Conservation (phyloP, 495 filamentous ascomycete genomes). For the Apiosordaria backusii region DNA sequence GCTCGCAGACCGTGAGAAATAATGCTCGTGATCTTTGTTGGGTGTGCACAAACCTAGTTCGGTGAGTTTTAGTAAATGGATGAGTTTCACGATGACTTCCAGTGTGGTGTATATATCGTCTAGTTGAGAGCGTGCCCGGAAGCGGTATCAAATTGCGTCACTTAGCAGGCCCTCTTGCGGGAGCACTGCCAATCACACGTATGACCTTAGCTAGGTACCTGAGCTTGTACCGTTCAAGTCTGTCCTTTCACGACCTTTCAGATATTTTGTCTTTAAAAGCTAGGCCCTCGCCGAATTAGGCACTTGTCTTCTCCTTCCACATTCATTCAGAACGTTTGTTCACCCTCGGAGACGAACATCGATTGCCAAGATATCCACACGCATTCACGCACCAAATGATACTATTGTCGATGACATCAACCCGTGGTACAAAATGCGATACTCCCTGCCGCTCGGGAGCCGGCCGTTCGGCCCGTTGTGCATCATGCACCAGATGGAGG, state of each 20-base stretch:
- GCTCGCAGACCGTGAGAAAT: background rate
- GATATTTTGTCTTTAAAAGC: background rate
- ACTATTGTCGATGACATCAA: background rate
- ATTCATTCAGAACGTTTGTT: too few relatives aligned
- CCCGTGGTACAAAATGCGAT: background rate
- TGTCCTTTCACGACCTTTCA: background rate
- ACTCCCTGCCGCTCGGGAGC: background rate
- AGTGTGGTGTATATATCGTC: background rate
- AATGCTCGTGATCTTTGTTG: background rate
- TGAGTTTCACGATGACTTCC: background rate
- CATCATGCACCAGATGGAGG: conserved; percentile 13
- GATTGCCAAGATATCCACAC: background rate
- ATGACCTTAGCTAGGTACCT: background rate
- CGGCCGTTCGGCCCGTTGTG: background rate
- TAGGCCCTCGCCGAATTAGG: too few relatives aligned
- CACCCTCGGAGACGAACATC: background rate
- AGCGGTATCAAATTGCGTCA: background rate
- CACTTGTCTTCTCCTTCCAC: too few relatives aligned
- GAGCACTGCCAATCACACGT: background rate
- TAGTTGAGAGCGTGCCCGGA: background rate
- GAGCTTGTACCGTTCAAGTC: too few relatives aligned
- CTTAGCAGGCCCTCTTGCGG: background rate
- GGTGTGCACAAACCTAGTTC: background rate
- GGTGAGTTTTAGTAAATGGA: background rate
- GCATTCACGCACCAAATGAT: too few relatives aligned